Evolutionary conservation across 2,329 filamentous ascomycete genomes (phyloP).

Genomic region (Elsinoe fawcettii): DNA sequence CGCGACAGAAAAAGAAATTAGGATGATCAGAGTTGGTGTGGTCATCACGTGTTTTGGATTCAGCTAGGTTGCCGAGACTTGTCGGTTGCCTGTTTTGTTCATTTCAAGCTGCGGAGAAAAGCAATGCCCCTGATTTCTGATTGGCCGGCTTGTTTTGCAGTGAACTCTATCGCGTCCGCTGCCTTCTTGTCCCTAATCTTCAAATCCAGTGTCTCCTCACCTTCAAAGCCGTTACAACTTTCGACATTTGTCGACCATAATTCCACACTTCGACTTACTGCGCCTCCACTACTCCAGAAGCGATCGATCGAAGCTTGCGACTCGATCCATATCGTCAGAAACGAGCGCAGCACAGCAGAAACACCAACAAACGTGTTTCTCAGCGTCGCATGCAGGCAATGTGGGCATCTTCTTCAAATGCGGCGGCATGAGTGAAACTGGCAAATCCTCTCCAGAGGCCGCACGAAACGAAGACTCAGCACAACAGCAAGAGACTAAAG

Average conservation of each 20-base stretch:
- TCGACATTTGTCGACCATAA: constrained; percentile 7
- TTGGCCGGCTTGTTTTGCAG: not conserved
- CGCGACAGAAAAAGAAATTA: not conserved
- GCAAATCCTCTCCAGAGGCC: constrained; percentile 8
- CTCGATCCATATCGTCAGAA: not conserved
- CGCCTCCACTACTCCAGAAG: not conserved
- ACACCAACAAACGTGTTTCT: not conserved
- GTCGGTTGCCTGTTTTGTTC: not conserved
- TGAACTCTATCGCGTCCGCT: constrained; percentile 8
- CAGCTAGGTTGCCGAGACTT: not conserved
- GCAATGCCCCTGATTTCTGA: constrained; percentile 7
- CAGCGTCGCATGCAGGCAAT: constrained; percentile 11
- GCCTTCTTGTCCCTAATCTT: constrained; percentile 11
- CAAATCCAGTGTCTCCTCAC: constrained; percentile 6
- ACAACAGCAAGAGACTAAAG: not conserved
- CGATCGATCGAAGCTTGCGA: not conserved
- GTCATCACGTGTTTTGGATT: constrained; percentile 10
- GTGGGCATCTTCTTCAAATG: constrained; percentile 2
- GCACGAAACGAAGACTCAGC: not conserved
- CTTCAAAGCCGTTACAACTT: constrained; percentile 4
- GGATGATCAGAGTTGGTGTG: not conserved
- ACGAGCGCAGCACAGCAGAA: not conserved
- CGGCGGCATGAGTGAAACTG: constrained; percentile 12
- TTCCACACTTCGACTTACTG: not conserved
- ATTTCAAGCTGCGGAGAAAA: constrained; percentile 11